Evolutionary conservation across 2,329 filamentous ascomycete species (phyloP), one percentile per base, ranked within the genome.

Genomic region (Cercospora sp.): DNA sequence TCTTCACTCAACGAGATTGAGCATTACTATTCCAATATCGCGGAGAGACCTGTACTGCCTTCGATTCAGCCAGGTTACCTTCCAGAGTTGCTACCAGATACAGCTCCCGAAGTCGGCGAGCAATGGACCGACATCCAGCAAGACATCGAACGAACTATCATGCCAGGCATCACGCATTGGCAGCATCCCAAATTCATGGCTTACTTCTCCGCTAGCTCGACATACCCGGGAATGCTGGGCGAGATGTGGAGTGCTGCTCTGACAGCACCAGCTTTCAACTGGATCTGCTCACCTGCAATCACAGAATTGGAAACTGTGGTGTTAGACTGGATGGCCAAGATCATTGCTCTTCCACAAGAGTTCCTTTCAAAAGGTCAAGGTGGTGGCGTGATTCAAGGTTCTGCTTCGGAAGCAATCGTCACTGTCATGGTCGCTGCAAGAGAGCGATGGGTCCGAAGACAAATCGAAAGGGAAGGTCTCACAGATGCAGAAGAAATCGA

Each of bases 131-230:
- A 87, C 63, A 97, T 98, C 76, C 91, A 93, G 74, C 85, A 88
- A 66, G 94, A 98, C 78, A 89, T 98, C 62, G 90, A 94, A 74
- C 82, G 86, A 55, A 92, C 95, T 78, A 97, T 98, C 77, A 88
- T 97, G 78, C 94, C 94, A 0, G 94, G 94, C 5, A 84, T 98
- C 65, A 97, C 94, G 0, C 94, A 97, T 81, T 98, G 94, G 93
- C 90, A 97, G 78, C 92, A 90, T 2, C 94, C 93, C 16, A 93
- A 94, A 77, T 98, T 97, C 85, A 92, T 97, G 88, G 94, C 94
- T 55, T 98, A 96, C 84, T 98, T 95, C 81, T 91, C 94, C 1
- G 92, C 92, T 61, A 89, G 88, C 26, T 89, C 90, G 63, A 92
- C 90, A 40, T 97, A 90, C 77, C 93, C 94, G 0, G 88, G 89